Evolutionary conservation across 345 rosid genomes (phyloP), one percentile per base, ranked within the genome.

Genomic region (Acer yangbiense): DNA sequence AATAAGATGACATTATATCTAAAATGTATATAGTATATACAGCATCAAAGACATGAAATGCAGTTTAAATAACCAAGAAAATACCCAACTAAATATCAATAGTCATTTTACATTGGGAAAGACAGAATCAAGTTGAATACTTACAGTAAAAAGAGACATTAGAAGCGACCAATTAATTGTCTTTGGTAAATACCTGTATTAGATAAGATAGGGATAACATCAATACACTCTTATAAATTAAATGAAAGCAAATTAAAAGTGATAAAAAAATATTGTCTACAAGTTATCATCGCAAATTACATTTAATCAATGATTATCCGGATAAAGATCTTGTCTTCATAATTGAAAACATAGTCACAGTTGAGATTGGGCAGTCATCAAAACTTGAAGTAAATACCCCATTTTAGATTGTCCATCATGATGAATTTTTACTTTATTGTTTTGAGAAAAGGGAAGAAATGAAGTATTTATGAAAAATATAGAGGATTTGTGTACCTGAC

Each of bases 91-190:
- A 41, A 43, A 21, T 11, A n/a, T 65, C 69, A 68, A 20, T 44
- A 67, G 44, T 54, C 68, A 70, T 11, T 14, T 39, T 17, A 68
- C 61, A 57, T 7, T 16, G 1, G 29, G 44, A 65, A 65, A 75
- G 27, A n/a, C 14, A 18, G 43, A 63, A 75, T 66, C 44, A 74
- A 63, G 16, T 32, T 16, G 61, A 27, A 63, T 46, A 79, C 88
- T 89, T 83, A 93, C 98, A 14, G 91, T 95, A 85, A 91, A 87
- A 65, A 88, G 79, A 44, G 99, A 93, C 94, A 92, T 93, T 71
- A 93, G 80, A 75, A 94, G 85, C 25, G 98, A 90, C 97, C 96
- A 92, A 71, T 83, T 77, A 75, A 91, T 41, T 35, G 96, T 93
- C 84, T 75, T 92, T 29, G 67, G 74, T 25, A 92, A 77, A 82